Conservation (phyloP, 768 basidiomycete genomes). For the Suillus weaverae region DNA sequence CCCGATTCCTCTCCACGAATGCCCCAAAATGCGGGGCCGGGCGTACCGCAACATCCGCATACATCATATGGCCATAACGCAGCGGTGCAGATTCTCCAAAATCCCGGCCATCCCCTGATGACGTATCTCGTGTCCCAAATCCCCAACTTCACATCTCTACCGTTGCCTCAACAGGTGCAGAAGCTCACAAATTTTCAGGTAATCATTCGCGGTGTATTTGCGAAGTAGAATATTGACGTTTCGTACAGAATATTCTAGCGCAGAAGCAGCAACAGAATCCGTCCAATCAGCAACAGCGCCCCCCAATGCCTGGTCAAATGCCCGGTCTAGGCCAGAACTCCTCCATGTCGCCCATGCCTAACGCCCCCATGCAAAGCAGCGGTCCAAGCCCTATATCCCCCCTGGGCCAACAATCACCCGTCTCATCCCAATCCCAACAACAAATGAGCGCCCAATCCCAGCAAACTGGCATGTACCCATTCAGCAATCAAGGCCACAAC, state of each 20-base stretch:
- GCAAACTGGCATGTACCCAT: conserved; percentile 35
- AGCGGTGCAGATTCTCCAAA: conserved; percentile 50
- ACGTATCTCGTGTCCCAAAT: conserved; percentile 51
- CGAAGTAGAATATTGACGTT: conserved; percentile 10
- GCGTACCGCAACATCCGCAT: conserved; percentile 19
- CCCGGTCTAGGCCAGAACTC: conserved; percentile 30
- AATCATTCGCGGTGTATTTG: conserved; percentile 11
- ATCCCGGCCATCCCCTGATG: conserved; percentile 56
- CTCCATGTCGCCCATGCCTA: conserved; percentile 27
- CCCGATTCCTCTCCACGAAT: conserved; percentile 28
- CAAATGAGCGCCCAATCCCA: conserved; percentile 29
- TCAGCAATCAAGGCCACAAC: conserved; percentile 21
- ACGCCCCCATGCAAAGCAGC: conserved; percentile 26
- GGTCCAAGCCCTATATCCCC: conserved; percentile 32
- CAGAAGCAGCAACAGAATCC: conserved; percentile 32
- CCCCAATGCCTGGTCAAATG: conserved; percentile 26
- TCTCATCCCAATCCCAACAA: conserved; percentile 29
- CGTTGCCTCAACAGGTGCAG: conserved; percentile 58
- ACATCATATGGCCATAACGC: conserved; percentile 32
- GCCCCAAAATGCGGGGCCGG: conserved; percentile 17
- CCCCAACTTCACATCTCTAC: conserved; percentile 54
- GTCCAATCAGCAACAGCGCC: conserved; percentile 27
- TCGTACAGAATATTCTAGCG: conserved; percentile 15
- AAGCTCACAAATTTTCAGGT: conserved; percentile 57
- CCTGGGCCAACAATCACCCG: conserved; percentile 28